A percentile compares a stretch with the other conserved stretches of the same genome.
Conservation (phyloP, 2,329 filamentous ascomycete genomes). For the Chrysoporthe austroafricana region DNA sequence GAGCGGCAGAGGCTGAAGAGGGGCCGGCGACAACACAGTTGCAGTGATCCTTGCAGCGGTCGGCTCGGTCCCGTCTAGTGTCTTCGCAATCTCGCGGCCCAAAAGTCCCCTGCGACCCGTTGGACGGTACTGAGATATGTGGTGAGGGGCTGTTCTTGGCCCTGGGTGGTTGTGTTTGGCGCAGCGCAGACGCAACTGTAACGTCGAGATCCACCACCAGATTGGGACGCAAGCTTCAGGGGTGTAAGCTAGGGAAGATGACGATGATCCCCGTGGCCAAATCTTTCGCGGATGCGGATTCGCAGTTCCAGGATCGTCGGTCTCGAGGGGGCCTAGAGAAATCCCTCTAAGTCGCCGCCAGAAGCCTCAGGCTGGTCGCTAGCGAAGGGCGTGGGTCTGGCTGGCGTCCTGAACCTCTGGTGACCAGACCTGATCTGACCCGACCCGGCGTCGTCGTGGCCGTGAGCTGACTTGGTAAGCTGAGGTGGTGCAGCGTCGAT, state of each 20-base stretch:
- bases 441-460: background rate
- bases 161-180: background rate
- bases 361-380: background rate
- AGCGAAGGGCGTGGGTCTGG: too few relatives aligned
- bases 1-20: conserved; percentile 1
- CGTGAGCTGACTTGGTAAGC: background rate
- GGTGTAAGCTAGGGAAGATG: conserved; percentile 5
- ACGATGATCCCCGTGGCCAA: background rate
- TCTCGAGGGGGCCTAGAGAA: background rate
- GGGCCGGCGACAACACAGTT: background rate
- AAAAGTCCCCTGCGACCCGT: background rate
- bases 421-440: background rate
- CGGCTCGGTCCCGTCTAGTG: background rate
- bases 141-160: background rate
- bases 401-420: background rate
- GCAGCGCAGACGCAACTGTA: background rate
- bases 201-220: background rate
- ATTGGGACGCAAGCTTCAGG: conserved; percentile 8
- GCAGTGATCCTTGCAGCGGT: background rate
- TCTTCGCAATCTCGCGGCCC: background rate
- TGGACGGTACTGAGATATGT: background rate
- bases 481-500: background rate
- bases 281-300: background rate
- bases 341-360: background rate
- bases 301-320: background rate